Evolutionary conservation across 805 yeast genomes (phyloP), one percentile per base, ranked within the genome.

Genomic region (Teunomyces cretensis): DNA sequence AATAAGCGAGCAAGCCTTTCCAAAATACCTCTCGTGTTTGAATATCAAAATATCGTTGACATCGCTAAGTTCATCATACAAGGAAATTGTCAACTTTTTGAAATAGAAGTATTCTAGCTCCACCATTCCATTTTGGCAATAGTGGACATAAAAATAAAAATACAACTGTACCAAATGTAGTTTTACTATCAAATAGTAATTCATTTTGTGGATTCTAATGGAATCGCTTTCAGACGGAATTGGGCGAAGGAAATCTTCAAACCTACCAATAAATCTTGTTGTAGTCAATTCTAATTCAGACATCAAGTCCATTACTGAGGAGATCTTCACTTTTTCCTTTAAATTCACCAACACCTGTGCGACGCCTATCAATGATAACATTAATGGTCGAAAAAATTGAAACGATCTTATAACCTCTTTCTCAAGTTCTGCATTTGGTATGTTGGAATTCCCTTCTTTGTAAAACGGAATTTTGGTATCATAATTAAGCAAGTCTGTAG

Each of bases 391-490:
- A 26, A 75, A 63, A 11, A 68, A 52, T 32, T 67, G 61, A 51
- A 71, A 60, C 11, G 65, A 57, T 6, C 62, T 61, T 2, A 74
- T 64, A 2, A 74, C 68, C 35, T 65, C 64, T 19, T 60, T 62
- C 47, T 81, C 84, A 30, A 80, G 48, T 1, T 53, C 62, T 13
- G 56, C 47, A 49, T 79, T 72, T 0, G 42, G 45, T 27, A 66
- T 54, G 46, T 72, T 75, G 11, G 70, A 63, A 27, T 62, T 60
- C 4, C 66, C 68, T 3, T 65, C 62, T 9, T 57, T 52, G 38
- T 66, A 63, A 14, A 50, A 62, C 0, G 88, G 88, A 1, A 74
- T 49, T 49, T 65, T 59, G 0, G 86, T 80, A 55, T 82, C 86
- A 54, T 65, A 81, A 14, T 27, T 42, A 15, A 40, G 11, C 24